Conservation (phyloP, 1,139 yeast genomes). For the Hansenula lynferdii region DNA sequence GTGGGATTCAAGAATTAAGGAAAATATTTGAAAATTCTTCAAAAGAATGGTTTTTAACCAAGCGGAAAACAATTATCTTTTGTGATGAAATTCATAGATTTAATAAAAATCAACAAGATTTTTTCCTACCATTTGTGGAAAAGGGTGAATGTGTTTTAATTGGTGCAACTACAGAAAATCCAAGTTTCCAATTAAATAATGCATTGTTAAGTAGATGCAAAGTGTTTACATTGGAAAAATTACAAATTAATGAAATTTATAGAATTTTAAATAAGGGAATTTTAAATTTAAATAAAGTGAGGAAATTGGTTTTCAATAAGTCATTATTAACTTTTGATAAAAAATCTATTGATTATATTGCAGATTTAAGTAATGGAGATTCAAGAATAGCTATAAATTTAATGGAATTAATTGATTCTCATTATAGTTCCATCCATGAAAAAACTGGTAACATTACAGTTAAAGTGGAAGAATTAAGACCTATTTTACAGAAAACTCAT, state of each 20-base stretch:
- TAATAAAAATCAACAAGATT: conserved; percentile 86
- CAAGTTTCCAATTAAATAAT: conserved; percentile 84
- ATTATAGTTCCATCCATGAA: conserved; percentile 17
- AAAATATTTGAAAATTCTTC: conserved; percentile 70
- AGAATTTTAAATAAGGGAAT: conserved; percentile 61
- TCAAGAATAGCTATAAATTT: conserved; percentile 79
- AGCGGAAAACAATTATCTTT: conserved; percentile 71
- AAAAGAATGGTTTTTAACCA: conserved; percentile 61
- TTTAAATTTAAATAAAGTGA: conserved; percentile 50
- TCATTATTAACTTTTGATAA: conserved; percentile 45
- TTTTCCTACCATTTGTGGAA: conserved; percentile 70
- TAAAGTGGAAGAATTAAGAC: conserved; percentile 31
- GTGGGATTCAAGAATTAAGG: conserved; percentile 66
- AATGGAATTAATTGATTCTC: conserved; percentile 53
- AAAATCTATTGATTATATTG: conserved; percentile 64
- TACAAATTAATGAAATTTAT: conserved; percentile 49
- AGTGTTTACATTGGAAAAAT: conserved; percentile 73
- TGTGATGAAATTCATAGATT: conserved; percentile 93
- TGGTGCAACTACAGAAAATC: conserved; percentile 98
- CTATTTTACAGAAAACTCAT: conserved; percentile 44
- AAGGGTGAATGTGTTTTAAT: conserved; percentile 62
- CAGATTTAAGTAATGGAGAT: conserved; percentile 82
- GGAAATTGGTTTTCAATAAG: conserved; percentile 36
- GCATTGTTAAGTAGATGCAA: conserved; percentile 87
- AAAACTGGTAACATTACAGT: not conserved